A percentile compares a stretch with the other conserved stretches of the same genome.
phyloP scores from a whole-genome alignment of 306 rosid species.

The Quercus suber region DNA sequence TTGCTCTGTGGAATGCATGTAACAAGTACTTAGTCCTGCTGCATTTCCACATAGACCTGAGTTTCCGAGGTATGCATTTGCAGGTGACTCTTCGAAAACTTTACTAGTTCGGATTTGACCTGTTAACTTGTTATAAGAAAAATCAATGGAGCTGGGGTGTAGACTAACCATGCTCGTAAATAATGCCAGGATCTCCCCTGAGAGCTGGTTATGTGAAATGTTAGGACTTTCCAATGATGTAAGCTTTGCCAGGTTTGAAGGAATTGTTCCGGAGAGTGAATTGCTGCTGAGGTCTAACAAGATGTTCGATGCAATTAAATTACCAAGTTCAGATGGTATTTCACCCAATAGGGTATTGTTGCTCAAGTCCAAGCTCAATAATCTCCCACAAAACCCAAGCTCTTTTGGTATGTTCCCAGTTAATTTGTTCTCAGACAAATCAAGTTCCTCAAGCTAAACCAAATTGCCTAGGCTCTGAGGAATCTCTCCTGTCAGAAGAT shows the following conservation, averaged over 20 bases:
- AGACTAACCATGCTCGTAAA: constrained; percentile 37
- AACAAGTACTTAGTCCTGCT: constrained; percentile 35
- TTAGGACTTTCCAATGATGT: constrained; percentile 42
- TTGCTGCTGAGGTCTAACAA: constrained; percentile 63
- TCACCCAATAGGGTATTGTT: constrained; percentile 46
- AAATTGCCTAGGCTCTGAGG: constrained; percentile 29
- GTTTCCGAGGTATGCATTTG: constrained; percentile 49
- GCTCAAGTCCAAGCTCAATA: constrained; percentile 50
- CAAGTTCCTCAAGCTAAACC: constrained; percentile 30
- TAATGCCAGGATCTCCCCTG: constrained; percentile 45
- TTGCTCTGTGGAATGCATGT: background rate
- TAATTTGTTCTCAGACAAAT: constrained; percentile 50
- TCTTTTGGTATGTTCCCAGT: constrained; percentile 42
- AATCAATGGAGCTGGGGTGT: constrained; percentile 33
- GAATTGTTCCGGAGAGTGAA: constrained; percentile 46
- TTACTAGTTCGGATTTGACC: constrained; percentile 48
- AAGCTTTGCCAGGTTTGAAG: constrained; percentile 45
- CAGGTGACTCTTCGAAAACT: constrained; percentile 29
- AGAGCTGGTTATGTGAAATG: constrained; percentile 58
- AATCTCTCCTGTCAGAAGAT: constrained; percentile 46
- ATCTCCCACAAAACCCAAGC: constrained; percentile 11
- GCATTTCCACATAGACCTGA: constrained; percentile 49
- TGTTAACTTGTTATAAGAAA: constrained; percentile 56
- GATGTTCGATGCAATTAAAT: constrained; percentile 30
- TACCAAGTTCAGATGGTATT: constrained; percentile 50